Percentiles rank a stretch among this genome's conserved stretches.
phyloP scores from a whole-genome alignment of 2,329 filamentous ascomycete genomes.

The Penicillium sp. region DNA sequence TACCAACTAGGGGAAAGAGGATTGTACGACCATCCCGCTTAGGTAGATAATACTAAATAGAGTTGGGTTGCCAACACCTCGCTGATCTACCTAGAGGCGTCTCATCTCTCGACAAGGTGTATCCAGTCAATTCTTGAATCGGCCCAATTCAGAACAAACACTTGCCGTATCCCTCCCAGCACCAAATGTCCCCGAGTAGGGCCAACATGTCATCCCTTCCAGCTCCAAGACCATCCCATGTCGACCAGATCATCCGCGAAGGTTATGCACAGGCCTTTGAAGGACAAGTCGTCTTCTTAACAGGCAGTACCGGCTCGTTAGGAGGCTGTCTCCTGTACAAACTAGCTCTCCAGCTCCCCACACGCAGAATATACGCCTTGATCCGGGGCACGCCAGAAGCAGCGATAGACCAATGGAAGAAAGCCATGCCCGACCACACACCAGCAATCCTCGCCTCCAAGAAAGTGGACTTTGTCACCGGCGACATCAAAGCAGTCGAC shows the following conservation, averaged over 20 bases:
- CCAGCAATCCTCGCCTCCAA: slow-evolving; percentile 27
- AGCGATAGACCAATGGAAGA: slow-evolving; percentile 32
- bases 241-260: slow-evolving; percentile 23
- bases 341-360: slow-evolving; percentile 34
- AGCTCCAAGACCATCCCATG: slow-evolving; percentile 3
- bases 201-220: slow-evolving; percentile 17
- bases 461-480: slow-evolving; percentile 32
- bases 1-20: too few relatives aligned
- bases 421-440: slow-evolving; percentile 32
- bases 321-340: slow-evolving; percentile 39
- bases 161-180: neutral
- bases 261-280: slow-evolving; percentile 31
- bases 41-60: neutral
- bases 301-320: slow-evolving; percentile 34
- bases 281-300: slow-evolving; percentile 32
- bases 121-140: neutral
- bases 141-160: neutral
- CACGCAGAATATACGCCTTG: slow-evolving; percentile 33
- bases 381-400: slow-evolving; percentile 25
- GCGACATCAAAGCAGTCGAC: slow-evolving; percentile 29
- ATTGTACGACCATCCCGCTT: neutral
- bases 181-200: neutral
- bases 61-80: neutral
- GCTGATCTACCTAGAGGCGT: neutral
- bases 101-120: neutral